phyloP scores from a whole-genome alignment of 2,329 filamentous ascomycete species.

The Aspergillus arachidicola region DNA sequence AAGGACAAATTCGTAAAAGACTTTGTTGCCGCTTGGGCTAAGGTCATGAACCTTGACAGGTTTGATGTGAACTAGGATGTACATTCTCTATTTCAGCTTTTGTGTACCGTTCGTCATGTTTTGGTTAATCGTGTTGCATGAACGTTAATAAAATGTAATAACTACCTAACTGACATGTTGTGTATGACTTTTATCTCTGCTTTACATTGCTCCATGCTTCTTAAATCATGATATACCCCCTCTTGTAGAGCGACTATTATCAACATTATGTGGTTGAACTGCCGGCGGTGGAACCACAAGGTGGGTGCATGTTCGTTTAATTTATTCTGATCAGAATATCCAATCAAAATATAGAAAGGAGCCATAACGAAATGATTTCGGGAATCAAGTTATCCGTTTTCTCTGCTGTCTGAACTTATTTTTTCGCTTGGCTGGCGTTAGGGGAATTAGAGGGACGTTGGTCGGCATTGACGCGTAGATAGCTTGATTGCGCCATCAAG shows the following conservation, averaged over 20 bases:
- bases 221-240: not conserved
- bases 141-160: not conserved
- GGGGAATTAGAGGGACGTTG: not conserved
- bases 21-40: conserved; percentile 71
- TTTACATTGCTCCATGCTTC: not conserved
- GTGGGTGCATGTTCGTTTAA: not conserved
- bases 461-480: conserved; percentile 2
- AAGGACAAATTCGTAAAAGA: conserved; percentile 69
- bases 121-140: not conserved
- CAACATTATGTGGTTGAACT: not conserved
- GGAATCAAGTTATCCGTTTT: not conserved
- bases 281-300: not conserved
- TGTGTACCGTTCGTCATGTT: not conserved
- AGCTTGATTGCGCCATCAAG: conserved; percentile 6
- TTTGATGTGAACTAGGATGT: conserved; percentile 53
- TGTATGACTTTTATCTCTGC: not conserved
- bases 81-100: not conserved
- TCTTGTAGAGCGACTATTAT: not conserved
- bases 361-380: not conserved
- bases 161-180: not conserved
- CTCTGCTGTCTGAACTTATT: not conserved
- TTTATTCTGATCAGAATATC: not conserved
- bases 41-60: conserved; percentile 74
- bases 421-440: not conserved
- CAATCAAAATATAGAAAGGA: not conserved